Evolutionary conservation across 2,329 filamentous ascomycete genomes (phyloP), one percentile per base, ranked within the genome.

Genomic region (Aspergillus eucalypticola): DNA sequence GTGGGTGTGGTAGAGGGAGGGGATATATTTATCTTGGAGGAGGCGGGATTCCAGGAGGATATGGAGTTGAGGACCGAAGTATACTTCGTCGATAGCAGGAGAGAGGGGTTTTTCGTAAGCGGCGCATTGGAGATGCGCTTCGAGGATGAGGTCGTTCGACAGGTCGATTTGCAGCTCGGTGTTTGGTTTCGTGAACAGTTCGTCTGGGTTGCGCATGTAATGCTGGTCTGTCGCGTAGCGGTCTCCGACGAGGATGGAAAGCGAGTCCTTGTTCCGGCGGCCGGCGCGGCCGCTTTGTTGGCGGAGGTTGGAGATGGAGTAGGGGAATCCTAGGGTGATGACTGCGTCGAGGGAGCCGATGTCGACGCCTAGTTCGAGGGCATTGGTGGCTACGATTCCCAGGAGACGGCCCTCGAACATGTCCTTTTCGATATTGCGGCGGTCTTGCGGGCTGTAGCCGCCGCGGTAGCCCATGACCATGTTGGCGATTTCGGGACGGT

Each of bases 341-440:
- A 99, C 95, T 56, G 93, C 95, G 75, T 99, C 95, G 8, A 99
- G 81, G 1, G 90, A 91, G 15, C 95, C 95, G 66, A 99, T 98
- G 72, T 99, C 95, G 44, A 99, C 91, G 27, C 95, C 95, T 1
- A 99, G 81, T 73, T 99, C 95, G 2, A 99, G 82, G 0, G 95
- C 95, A 56, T 89, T 96, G 0, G 95, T 99, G 2, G 94, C 94
- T 32, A 99, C 88, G 59, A 99, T 96, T 1, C 95, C 95, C 62
- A 97, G 83, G 1, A 99, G 82, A 69, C 93, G 95, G 0, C 95
- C 95, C 58, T 96, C 90, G 67, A 99, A 99, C 95, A 99, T 98
- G 72, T 98, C 93, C 25, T 84, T 87, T 75, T 99, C 95, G 60
- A 99, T 97, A 58, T 85, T 83, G 17, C 95, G 86, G 58, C 95